Evolutionary conservation across 176 grass and related monocot species (phyloP), one percentile per base, ranked within the genome.

Genomic region (Avena atlantica): DNA sequence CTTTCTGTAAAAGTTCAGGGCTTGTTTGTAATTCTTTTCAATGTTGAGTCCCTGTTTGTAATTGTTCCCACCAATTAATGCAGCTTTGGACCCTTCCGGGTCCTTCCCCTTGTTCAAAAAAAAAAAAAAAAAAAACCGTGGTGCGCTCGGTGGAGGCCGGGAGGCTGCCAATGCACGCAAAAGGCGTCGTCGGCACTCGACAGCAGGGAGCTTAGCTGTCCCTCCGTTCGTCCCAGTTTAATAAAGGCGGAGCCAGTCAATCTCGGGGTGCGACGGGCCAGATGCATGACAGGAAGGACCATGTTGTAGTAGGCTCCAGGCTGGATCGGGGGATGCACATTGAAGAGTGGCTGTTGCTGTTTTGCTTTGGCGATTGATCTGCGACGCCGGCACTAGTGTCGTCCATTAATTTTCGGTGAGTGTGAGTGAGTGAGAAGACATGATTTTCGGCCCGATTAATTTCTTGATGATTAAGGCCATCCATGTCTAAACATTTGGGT

Each of bases 81-180:
- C n/a, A n/a, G n/a, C n/a, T n/a, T n/a, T n/a, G n/a, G n/a, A n/a
- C n/a, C n/a, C n/a, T n/a, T n/a, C n/a, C n/a, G n/a, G n/a, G n/a
- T n/a, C n/a, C n/a, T n/a, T n/a, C n/a, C n/a, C n/a, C n/a, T n/a
- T n/a, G n/a, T n/a, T n/a, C n/a, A n/a, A n/a, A n/a, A n/a, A n/a
- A n/a, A n/a, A n/a, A n/a, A n/a, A n/a, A n/a, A n/a, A n/a, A n/a
- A n/a, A n/a, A n/a, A n/a, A n/a, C n/a, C n/a, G n/a, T n/a, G n/a
- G 34, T 17, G 9, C 6, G 8, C n/a, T 1, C n/a, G 19, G 69
- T 13, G 70, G 48, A 8, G 31, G 59, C 19, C 56, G 0, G 78
- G 73, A 78, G 81, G 50, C 60, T 47, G 23, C 45, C 71, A 23
- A 2, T 8, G 37, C 81, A 79, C 87, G 74, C 74, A 73, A 84